phyloP scores from a whole-genome alignment of 169 alveolate genomes.

The Eimeria maxima region DNA sequence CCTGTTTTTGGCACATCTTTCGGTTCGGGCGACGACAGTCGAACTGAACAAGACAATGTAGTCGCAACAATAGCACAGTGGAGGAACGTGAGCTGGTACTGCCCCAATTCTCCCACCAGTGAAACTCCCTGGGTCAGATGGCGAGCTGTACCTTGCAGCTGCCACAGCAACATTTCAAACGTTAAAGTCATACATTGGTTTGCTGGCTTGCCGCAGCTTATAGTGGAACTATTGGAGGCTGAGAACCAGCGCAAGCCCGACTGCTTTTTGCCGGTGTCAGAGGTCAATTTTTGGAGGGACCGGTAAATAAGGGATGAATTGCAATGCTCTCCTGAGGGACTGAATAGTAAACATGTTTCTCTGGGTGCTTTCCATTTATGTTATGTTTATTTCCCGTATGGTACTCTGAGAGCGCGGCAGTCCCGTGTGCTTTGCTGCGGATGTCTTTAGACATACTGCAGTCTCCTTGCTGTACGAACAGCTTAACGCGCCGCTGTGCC shows the following conservation, averaged over 20 bases:
- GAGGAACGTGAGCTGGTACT: neutral
- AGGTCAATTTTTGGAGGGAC: slow-evolving; percentile 60
- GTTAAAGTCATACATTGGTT: neutral
- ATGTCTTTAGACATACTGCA: slow-evolving; percentile 71
- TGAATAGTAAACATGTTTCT: neutral
- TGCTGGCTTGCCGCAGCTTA: slow-evolving; percentile 29
- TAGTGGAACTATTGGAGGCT: slow-evolving; percentile 35
- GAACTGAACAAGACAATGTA: neutral
- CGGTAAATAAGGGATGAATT: neutral
- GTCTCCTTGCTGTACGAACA: slow-evolving; percentile 86
- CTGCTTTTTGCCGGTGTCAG: slow-evolving; percentile 4
- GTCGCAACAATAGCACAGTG: slow-evolving; percentile 55
- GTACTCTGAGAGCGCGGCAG: neutral
- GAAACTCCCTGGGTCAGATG: neutral
- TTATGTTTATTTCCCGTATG: neutral
- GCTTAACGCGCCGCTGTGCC: slow-evolving; percentile 83
- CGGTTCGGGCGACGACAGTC: neutral
- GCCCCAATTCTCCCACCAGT: neutral
- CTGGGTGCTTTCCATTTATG: neutral
- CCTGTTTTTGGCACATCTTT: neutral
- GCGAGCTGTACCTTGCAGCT: neutral
- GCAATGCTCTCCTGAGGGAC: neutral
- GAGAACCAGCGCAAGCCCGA: slow-evolving; percentile 22
- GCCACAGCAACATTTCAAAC: too few species aligned
- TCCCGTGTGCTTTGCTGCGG: neutral